Percentiles rank a stretch among this genome's conserved stretches.
These are phyloP conservation scores for Sporothrix globosa DNA, from an alignment of 2,329 filamentous ascomycete species.

Conservation along the genomic window DNA sequence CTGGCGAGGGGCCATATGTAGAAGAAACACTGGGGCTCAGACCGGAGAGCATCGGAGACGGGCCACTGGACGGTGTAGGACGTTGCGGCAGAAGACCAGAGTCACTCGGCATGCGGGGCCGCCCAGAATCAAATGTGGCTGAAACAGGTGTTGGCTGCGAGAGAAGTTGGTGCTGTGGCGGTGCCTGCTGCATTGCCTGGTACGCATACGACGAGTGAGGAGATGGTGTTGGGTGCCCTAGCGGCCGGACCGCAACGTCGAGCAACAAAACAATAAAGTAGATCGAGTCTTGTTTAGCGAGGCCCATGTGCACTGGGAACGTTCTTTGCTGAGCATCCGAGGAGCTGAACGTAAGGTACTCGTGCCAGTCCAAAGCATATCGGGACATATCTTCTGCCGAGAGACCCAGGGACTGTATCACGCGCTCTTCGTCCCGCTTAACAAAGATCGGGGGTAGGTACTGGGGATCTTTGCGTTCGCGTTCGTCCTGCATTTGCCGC, in stretches of 20 bases:
- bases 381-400: constrained; percentile 56
- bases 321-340: constrained; percentile 56
- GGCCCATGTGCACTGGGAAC: constrained; percentile 57
- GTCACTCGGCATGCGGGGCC: constrained; percentile 47
- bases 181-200: constrained; percentile 45
- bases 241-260: constrained; percentile 44
- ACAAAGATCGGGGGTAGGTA: constrained; percentile 67
- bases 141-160: constrained; percentile 53
- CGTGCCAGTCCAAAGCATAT: constrained; percentile 57
- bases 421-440: constrained; percentile 56
- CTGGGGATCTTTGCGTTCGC: constrained; percentile 60
- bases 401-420: constrained; percentile 60
- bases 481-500: constrained; percentile 60
- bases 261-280: constrained; percentile 63
- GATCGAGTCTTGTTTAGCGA: constrained; percentile 64
- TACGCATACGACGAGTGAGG: constrained; percentile 50
- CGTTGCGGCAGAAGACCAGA: constrained; percentile 38
- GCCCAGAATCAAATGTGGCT: constrained; percentile 52
- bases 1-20: constrained; percentile 53
- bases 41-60: constrained; percentile 44
- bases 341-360: constrained; percentile 58
- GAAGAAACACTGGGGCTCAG: constrained; percentile 50
- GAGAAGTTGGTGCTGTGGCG: constrained; percentile 43
- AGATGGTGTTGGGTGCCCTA: constrained; percentile 52
- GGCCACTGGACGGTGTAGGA: constrained; percentile 31